These are phyloP conservation scores for Dothistroma pini DNA, from an alignment of 2,329 filamentous ascomycete genomes.

Conservation along the genomic window DNA sequence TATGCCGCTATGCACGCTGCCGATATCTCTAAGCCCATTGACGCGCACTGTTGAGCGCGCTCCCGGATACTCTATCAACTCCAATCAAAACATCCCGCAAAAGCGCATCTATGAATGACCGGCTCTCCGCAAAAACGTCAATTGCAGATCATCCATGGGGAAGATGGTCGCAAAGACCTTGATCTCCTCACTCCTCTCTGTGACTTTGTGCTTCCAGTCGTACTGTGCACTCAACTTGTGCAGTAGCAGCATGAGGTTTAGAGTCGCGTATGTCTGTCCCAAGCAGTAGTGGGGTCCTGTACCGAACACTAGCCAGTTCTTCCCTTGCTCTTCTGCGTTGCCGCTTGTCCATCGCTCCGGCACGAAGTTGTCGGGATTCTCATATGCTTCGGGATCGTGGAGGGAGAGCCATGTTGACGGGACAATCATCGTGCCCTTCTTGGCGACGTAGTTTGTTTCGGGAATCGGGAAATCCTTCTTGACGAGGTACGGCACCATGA, in stretches of 20 bases:
- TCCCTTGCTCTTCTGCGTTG: slow-evolving; percentile 82
- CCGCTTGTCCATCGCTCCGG: slow-evolving; percentile 86
- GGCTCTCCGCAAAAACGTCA: slow-evolving; percentile 23
- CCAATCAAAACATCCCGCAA: background rate
- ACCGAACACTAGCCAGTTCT: slow-evolving; percentile 97
- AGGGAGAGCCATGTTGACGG: slow-evolving; percentile 87
- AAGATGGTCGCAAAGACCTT: slow-evolving; percentile 99
- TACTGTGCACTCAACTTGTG: slow-evolving; percentile 33
- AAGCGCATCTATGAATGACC: slow-evolving; percentile 1
- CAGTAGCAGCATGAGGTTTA: slow-evolving; percentile 70
- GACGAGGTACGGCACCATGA: slow-evolving; percentile 92
- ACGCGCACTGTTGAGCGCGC: slow-evolving; percentile 1
- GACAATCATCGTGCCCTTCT: slow-evolving; percentile 93
- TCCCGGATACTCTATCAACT: background rate
- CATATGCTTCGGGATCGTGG: slow-evolving; percentile 88
- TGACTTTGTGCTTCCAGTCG: slow-evolving; percentile 87
- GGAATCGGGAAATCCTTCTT: slow-evolving; percentile 96
- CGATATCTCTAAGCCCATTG: background rate
- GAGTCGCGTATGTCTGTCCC: slow-evolving; percentile 84
- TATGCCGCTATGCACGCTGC: background rate
- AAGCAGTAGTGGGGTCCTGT: slow-evolving; percentile 95
- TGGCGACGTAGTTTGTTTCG: slow-evolving; percentile 74
- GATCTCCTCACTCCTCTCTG: slow-evolving; percentile 83
- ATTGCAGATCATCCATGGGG: slow-evolving; percentile 60
- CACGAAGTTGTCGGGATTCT: slow-evolving; percentile 82